Evolutionary conservation across 768 basidiomycete species (phyloP).

Genomic region (Gyrodon lividus): DNA sequence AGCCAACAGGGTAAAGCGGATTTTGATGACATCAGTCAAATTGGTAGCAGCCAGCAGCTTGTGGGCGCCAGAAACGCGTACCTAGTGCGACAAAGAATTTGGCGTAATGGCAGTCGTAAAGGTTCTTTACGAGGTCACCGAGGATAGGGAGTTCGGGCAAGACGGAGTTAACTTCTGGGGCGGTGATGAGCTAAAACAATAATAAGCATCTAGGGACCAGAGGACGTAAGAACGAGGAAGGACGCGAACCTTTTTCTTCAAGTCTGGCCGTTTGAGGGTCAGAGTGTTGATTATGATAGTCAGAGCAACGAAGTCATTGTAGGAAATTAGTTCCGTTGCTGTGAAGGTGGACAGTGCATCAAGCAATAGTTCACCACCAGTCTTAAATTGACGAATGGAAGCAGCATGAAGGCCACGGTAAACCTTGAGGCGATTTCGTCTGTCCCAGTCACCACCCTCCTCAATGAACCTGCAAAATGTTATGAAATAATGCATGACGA

Average conservation of each 20-base stretch:
- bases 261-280: constrained; percentile 73
- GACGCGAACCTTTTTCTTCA: constrained; percentile 80
- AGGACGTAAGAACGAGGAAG: background rate
- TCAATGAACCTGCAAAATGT: constrained; percentile 68
- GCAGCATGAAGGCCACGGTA: constrained; percentile 85
- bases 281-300: constrained; percentile 80
- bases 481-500: background rate
- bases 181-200: constrained; percentile 62
- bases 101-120: constrained; percentile 93
- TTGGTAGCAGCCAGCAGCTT: background rate
- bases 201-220: constrained; percentile 3
- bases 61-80: constrained; percentile 31
- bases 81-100: constrained; percentile 91
- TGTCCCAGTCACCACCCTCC: constrained; percentile 97
- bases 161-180: constrained; percentile 86
- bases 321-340: constrained; percentile 82
- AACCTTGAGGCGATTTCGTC: constrained; percentile 94
- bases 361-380: constrained; percentile 78
- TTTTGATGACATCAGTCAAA: constrained; percentile 8
- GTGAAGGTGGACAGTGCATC: constrained; percentile 95
- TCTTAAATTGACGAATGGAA: constrained; percentile 88
- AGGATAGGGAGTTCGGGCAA: constrained; percentile 82
- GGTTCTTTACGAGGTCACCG: constrained; percentile 77
- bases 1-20: background rate
- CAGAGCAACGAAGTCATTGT: constrained; percentile 87